Percentiles rank a stretch among this genome's conserved stretches.
Evolutionary conservation across 2,329 filamentous ascomycete genomes (phyloP).

Genomic region (Hysterium pulicare): DNA sequence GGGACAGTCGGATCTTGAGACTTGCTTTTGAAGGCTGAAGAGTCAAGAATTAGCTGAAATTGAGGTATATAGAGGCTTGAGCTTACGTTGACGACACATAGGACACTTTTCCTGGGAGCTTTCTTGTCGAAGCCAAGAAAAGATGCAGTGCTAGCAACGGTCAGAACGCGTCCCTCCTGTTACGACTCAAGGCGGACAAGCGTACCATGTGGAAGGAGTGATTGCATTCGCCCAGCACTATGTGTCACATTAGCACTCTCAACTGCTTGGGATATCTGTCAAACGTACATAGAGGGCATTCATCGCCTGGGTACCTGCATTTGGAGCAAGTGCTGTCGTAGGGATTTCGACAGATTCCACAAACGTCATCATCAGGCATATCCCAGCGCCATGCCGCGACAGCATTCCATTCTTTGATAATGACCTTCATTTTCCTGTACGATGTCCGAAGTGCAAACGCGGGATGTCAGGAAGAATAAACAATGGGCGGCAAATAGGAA

Average conservation of each 20-base stretch:
- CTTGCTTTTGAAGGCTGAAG: slow-evolving; percentile 38
- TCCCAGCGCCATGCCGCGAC: slow-evolving; percentile 98
- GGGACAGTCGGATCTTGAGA: slow-evolving; percentile 27
- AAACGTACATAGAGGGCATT: slow-evolving; percentile 79
- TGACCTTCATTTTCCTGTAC: slow-evolving; percentile 75
- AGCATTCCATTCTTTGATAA: slow-evolving; percentile 86
- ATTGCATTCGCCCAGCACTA: slow-evolving; percentile 93
- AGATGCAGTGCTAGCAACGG: slow-evolving; percentile 77
- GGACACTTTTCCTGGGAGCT: slow-evolving; percentile 90
- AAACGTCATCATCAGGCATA: slow-evolving; percentile 94
- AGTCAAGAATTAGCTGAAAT: slow-evolving; percentile 10
- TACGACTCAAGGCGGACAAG: background rate
- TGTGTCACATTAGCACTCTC: slow-evolving; percentile 11
- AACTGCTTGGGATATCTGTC: slow-evolving; percentile 2
- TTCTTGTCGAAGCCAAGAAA: slow-evolving; percentile 94
- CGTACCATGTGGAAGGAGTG: slow-evolving; percentile 96
- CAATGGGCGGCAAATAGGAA: background rate
- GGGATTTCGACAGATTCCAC: slow-evolving; percentile 95
- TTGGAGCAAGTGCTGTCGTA: slow-evolving; percentile 97
- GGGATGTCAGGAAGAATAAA: background rate
- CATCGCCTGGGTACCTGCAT: slow-evolving; percentile 96
- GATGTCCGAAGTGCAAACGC: background rate
- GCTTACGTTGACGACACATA: slow-evolving; percentile 91
- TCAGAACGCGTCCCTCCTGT: background rate
- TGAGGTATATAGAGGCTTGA: background rate